Conservation (phyloP, 257 asterid genomes). For the Plantago ovata region DNA sequence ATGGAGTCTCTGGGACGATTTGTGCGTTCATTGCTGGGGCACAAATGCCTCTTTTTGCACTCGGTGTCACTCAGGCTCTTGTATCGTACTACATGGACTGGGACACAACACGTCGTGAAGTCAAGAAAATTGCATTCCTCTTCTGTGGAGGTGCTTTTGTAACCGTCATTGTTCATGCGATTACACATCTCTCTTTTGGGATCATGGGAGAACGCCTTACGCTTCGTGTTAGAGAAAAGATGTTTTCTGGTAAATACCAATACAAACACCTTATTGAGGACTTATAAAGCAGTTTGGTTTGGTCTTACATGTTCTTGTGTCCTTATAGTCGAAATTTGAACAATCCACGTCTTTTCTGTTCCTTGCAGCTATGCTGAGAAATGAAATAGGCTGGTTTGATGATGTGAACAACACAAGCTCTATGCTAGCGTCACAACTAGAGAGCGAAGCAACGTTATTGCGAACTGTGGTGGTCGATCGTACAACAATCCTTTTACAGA, state of each 20-base stretch:
- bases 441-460: constrained; percentile 78
- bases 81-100: constrained; percentile 98
- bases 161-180: constrained; percentile 74
- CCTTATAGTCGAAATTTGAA: neutral
- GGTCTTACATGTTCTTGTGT: neutral
- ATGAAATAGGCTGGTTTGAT: constrained; percentile 97
- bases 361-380: constrained; percentile 84
- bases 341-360: neutral
- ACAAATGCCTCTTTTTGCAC: constrained; percentile 92
- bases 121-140: constrained; percentile 73
- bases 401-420: constrained; percentile 68
- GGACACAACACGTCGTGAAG: constrained; percentile 81
- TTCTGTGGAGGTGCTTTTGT: constrained; percentile 82
- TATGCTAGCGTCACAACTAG: constrained; percentile 82
- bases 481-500: constrained; percentile 76
- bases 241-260: constrained; percentile 65
- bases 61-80: constrained; percentile 95
- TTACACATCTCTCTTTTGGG: constrained; percentile 76
- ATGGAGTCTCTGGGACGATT: constrained; percentile 69
- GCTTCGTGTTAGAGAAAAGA: constrained; percentile 81
- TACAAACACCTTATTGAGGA: neutral
- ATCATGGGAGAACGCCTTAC: constrained; percentile 93
- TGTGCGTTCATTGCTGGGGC: constrained; percentile 89
- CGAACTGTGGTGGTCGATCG: constrained; percentile 90
- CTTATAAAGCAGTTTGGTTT: neutral